Evolutionary conservation across 1,284 basidiomycete species (phyloP).

Genomic region (Anthracocystis walkeri): DNA sequence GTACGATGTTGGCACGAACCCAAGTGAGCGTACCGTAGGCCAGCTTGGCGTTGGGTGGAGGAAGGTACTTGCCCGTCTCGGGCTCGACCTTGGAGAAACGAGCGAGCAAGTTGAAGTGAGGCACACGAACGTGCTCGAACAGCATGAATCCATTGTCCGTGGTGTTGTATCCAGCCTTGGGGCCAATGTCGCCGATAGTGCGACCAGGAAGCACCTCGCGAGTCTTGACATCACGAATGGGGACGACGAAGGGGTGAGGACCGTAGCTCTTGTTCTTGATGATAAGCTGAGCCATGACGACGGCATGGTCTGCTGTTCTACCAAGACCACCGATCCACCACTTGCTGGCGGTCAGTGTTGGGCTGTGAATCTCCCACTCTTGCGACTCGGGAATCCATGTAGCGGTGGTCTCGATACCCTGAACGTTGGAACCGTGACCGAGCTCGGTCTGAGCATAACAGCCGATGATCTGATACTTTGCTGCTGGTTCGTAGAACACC

Average conservation of each 20-base stretch:
- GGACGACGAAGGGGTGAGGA: conserved; percentile 70
- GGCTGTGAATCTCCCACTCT: conserved; percentile 59
- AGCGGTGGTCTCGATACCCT: conserved; percentile 61
- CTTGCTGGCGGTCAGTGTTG: conserved; percentile 58
- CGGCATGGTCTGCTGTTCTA: conserved; percentile 69
- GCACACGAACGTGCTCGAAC: conserved; percentile 64
- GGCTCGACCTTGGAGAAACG: conserved; percentile 68
- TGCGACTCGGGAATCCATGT: conserved; percentile 56
- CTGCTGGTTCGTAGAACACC: conserved; percentile 58
- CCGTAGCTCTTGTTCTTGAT: conserved; percentile 69
- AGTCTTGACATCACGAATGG: conserved; percentile 69
- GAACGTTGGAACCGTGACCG: conserved; percentile 64
- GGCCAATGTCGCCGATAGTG: conserved; percentile 69
- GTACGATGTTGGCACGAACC: conserved; percentile 70
- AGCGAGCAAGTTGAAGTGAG: conserved; percentile 70
- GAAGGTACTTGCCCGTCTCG: conserved; percentile 59
- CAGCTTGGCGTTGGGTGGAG: conserved; percentile 57
- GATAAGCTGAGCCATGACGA: conserved; percentile 71
- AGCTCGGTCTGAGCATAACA: conserved; percentile 66
- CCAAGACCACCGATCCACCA: conserved; percentile 70
- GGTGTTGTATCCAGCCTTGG: conserved; percentile 68
- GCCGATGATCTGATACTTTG: conserved; percentile 60
- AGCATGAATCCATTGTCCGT: conserved; percentile 69
- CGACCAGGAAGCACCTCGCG: conserved; percentile 69
- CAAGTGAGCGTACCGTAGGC: conserved; percentile 60